These are phyloP conservation scores for Fusarium verticillioides DNA, from an alignment of 2,329 filamentous ascomycete genomes.

Conservation along the genomic window DNA sequence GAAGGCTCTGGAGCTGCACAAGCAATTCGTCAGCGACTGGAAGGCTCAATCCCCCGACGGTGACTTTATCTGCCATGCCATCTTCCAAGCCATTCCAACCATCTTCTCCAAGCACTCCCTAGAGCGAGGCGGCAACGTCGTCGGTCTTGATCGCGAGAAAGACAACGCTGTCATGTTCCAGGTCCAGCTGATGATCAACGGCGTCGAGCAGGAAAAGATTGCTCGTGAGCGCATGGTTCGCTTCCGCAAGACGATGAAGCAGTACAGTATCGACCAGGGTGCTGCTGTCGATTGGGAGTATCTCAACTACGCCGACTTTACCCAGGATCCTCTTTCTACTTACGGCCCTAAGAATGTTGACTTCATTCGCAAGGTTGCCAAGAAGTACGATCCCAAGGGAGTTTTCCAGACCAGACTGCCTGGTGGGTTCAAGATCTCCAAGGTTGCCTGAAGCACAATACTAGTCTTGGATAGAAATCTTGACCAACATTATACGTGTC, in stretches of 20 bases:
- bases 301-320: constrained; percentile 21
- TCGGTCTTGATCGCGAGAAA: constrained; percentile 9
- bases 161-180: constrained; percentile 17
- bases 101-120: constrained; percentile 15
- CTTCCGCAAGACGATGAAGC: constrained; percentile 3
- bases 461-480: neutral
- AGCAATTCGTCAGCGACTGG: constrained; percentile 14
- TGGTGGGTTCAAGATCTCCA: constrained; percentile 14
- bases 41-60: constrained; percentile 2
- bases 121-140: constrained; percentile 6
- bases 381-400: neutral
- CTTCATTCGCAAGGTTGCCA: neutral
- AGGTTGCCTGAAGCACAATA: neutral
- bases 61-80: constrained; percentile 13
- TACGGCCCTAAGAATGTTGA: constrained; percentile 4
- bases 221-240: constrained; percentile 14
- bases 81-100: constrained; percentile 17
- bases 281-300: constrained; percentile 15
- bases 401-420: constrained; percentile 4
- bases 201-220: constrained; percentile 10
- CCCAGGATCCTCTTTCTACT: constrained; percentile 3
- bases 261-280: neutral
- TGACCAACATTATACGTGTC: no score
- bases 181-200: constrained; percentile 10
- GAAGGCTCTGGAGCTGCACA: constrained; percentile 4